Percentiles rank a stretch among this genome's conserved stretches.
These are phyloP conservation scores for Sesbania bispinosa DNA, from an alignment of 306 rosid genomes.

Conservation along the genomic window DNA sequence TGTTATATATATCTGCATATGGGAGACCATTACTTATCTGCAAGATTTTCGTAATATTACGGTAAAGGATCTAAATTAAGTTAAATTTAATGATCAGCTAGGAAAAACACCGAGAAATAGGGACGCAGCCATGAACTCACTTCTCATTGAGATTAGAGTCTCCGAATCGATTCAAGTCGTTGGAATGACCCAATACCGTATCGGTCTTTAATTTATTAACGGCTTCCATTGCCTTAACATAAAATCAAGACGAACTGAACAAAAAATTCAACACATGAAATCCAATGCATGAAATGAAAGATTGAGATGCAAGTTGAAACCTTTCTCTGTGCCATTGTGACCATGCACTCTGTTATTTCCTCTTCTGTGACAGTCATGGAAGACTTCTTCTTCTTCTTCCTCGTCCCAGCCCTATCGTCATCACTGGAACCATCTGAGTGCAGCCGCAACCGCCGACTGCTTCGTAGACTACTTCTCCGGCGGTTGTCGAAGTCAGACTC, in stretches of 20 bases:
- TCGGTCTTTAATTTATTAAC: constrained; percentile 68
- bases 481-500: constrained; percentile 23
- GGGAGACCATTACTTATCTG: not conserved
- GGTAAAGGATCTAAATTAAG: not conserved
- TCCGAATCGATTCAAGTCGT: constrained; percentile 91
- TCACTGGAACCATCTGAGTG: constrained; percentile 45
- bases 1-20: not conserved
- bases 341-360: constrained; percentile 61
- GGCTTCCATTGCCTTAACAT: constrained; percentile 51
- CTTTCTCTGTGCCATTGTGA: constrained; percentile 83
- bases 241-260: not conserved
- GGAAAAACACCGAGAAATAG: not conserved
- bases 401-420: constrained; percentile 38
- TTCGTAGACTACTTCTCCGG: constrained; percentile 31
- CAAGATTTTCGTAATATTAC: too few species aligned
- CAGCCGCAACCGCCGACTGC: constrained; percentile 34
- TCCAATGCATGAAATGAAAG: not conserved
- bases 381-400: constrained; percentile 45
- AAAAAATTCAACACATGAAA: not conserved
- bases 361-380: constrained; percentile 62
- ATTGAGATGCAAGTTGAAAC: constrained; percentile 22
- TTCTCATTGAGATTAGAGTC: constrained; percentile 91
- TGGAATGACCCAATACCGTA: constrained; percentile 78
- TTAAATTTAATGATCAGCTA: not conserved
- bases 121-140: constrained; percentile 44